Conservation (phyloP, 768 basidiomycete genomes). For the Hirschioporus abietinus region DNA sequence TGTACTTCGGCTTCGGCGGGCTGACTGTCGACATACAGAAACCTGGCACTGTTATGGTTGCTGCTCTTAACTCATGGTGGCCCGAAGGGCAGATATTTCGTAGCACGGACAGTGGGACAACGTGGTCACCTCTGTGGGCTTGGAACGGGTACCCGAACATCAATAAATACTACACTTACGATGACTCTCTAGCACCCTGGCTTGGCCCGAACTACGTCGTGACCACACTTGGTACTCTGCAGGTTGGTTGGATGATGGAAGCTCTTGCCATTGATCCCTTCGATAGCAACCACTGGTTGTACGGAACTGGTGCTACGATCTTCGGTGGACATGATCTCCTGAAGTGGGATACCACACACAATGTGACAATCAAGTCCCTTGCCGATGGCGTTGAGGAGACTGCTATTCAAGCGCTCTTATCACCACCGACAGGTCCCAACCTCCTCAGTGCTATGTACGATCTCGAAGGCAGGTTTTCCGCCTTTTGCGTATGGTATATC, state of each 20-base stretch:
- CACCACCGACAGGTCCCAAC: conserved; percentile 52
- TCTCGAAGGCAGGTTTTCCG: conserved; percentile 35
- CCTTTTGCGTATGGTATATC: neutral
- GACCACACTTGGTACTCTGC: conserved; percentile 36
- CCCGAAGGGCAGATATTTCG: conserved; percentile 65
- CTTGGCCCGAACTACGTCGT: conserved; percentile 45
- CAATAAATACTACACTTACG: conserved; percentile 45
- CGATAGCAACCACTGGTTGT: conserved; percentile 64
- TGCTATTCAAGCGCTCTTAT: conserved; percentile 50
- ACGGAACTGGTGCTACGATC: conserved; percentile 62
- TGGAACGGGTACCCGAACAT: conserved; percentile 17
- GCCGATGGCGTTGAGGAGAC: conserved; percentile 67
- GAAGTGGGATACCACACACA: conserved; percentile 56
- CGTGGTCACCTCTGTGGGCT: conserved; percentile 54
- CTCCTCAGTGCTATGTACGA: conserved; percentile 55
- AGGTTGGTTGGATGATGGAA: conserved; percentile 75
- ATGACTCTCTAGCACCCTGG: conserved; percentile 54
- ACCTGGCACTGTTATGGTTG: conserved; percentile 64
- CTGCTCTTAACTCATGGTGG: conserved; percentile 60
- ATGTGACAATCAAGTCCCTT: conserved; percentile 52
- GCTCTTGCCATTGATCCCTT: conserved; percentile 58
- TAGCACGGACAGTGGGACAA: conserved; percentile 49
- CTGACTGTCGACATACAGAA: conserved; percentile 54
- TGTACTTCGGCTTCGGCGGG: conserved; percentile 61
- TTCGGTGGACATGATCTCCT: conserved; percentile 53